Percentiles rank a stretch among this genome's conserved stretches.
Evolutionary conservation across 2,329 filamentous ascomycete species (phyloP).

Genomic region (Verruconis gallopava): DNA sequence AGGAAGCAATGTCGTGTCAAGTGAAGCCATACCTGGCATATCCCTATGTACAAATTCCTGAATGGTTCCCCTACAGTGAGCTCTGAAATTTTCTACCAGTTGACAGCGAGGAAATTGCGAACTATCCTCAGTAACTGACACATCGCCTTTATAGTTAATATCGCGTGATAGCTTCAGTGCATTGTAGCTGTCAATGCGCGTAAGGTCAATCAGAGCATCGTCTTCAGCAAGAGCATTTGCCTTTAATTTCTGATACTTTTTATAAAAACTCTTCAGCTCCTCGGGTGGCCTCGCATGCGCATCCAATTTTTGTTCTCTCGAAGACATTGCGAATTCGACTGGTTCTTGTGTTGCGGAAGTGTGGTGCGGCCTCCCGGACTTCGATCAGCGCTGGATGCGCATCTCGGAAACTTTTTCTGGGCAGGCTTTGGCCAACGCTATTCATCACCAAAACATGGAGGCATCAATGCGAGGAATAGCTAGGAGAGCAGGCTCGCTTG

Average conservation of each 20-base stretch:
- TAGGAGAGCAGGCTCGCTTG: background rate
- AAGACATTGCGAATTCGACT: too few relatives aligned
- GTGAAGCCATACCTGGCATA: constrained; percentile 48
- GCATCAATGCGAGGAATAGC: constrained; percentile 6
- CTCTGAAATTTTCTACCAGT: constrained; percentile 5
- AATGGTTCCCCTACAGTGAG: constrained; percentile 9
- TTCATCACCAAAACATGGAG: constrained; percentile 5
- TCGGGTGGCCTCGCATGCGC: constrained; percentile 68
- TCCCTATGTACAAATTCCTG: constrained; percentile 49
- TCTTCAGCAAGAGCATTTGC: constrained; percentile 36
- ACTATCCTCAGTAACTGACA: too few relatives aligned
- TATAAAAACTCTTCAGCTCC: constrained; percentile 58
- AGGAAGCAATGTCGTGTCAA: background rate
- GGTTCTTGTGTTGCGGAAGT: too few relatives aligned
- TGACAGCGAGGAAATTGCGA: background rate
- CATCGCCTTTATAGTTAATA: too few relatives aligned
- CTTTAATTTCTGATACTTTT: constrained; percentile 54
- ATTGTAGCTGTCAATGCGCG: too few relatives aligned
- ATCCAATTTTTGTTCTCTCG: constrained; percentile 42
- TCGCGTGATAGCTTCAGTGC: too few relatives aligned
- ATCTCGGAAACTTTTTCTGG: background rate
- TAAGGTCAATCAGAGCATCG: constrained; percentile 29
- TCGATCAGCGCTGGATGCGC: background rate
- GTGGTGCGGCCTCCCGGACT: background rate
- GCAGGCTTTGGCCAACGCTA: too few relatives aligned